phyloP scores from a whole-genome alignment of 768 basidiomycete genomes.

The Steccherinum ochraceum region DNA sequence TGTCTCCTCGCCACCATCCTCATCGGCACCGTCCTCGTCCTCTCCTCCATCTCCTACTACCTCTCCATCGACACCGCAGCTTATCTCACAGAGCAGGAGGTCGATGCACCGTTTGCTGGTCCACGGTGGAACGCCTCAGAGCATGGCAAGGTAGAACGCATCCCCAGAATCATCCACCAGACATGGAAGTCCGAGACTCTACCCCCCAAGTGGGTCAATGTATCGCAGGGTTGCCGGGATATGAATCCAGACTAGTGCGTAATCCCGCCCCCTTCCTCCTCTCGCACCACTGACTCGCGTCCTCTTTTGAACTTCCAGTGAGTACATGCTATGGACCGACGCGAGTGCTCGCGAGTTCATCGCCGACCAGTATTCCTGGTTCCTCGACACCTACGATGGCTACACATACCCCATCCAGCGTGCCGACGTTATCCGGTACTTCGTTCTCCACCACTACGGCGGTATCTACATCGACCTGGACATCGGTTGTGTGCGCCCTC shows the following conservation, averaged over 20 bases:
- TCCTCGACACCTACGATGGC: conserved; percentile 87
- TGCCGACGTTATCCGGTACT: conserved; percentile 97
- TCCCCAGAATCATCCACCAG: conserved; percentile 94
- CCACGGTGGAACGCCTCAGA: conserved; percentile 58
- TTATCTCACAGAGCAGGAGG: conserved; percentile 74
- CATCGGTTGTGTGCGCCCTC: conserved; percentile 81
- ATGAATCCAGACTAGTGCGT: conserved; percentile 97
- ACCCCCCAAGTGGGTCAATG: conserved; percentile 71
- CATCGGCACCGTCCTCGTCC: conserved; percentile 82
- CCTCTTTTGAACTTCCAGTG: conserved; percentile 51
- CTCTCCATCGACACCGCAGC: conserved; percentile 74
- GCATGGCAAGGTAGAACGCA: conserved; percentile 59
- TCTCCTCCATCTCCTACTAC: conserved; percentile 88
- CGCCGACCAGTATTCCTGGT: conserved; percentile 82
- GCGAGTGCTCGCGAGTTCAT: conserved; percentile 86
- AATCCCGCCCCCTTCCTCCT: conserved; percentile 4
- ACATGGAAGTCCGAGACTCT: conserved; percentile 94
- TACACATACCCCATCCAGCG: conserved; percentile 92
- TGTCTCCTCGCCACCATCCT: conserved; percentile 70
- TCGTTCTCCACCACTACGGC: conserved; percentile 91
- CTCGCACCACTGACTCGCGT: conserved; percentile 13
- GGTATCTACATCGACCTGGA: conserved; percentile 97
- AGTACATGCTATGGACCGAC: conserved; percentile 98
- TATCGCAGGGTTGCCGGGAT: conserved; percentile 80
- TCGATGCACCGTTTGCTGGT: conserved; percentile 49